Evolutionary conservation across 768 basidiomycete species (phyloP).

Genomic region (Lactarius sp.): DNA sequence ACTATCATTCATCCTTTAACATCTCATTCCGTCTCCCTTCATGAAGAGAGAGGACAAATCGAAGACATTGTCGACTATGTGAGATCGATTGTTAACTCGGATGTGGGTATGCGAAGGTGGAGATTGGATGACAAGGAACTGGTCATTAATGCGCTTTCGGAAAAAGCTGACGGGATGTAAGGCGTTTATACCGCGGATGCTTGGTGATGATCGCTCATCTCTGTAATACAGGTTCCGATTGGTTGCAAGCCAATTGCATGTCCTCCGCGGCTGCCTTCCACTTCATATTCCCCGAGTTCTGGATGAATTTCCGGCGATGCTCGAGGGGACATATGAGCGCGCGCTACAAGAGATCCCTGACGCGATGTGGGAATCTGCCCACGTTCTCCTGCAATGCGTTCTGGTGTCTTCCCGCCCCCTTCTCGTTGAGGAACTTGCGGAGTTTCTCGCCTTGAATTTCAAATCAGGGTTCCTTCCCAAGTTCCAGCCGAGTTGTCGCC

Average conservation of each 20-base stretch:
- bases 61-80: not conserved
- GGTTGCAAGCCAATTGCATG: not conserved
- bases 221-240: not conserved
- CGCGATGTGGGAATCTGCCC: not conserved
- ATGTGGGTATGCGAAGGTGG: not conserved
- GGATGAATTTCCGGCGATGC: not conserved
- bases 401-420: not conserved
- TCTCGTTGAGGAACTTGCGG: not conserved
- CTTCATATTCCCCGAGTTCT: not conserved
- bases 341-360: not conserved
- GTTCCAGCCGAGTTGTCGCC: not conserved
- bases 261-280: not conserved
- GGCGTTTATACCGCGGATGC: not conserved
- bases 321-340: not conserved
- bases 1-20: not conserved
- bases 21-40: not conserved
- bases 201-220: not conserved
- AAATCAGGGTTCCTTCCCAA: not conserved
- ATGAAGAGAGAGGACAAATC: not conserved
- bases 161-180: not conserved
- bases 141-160: not conserved
- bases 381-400: not conserved
- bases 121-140: not conserved
- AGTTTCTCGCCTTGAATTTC: not conserved
- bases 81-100: not conserved